Conservation (phyloP, 2,329 filamentous ascomycete species). For the Alternaria incomplexa region DNA sequence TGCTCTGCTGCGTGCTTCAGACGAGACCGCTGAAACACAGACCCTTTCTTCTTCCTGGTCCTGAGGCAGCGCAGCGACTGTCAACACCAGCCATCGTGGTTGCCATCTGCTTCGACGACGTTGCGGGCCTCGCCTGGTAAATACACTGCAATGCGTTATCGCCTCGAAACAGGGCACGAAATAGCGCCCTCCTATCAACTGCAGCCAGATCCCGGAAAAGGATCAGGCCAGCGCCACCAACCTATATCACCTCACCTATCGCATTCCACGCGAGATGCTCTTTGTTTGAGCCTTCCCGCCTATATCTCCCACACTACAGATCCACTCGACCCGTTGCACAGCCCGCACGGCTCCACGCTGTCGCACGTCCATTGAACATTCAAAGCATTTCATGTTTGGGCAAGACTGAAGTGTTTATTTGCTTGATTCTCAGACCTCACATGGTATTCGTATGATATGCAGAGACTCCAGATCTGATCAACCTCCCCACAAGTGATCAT, state of each 20-base stretch:
- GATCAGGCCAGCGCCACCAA: constrained; percentile 8
- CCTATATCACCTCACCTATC: not conserved
- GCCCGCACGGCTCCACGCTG: not conserved
- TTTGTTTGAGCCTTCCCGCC: not conserved
- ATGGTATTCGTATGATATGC: constrained; percentile 45
- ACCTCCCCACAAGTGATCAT: constrained; percentile 42
- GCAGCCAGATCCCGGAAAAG: not conserved
- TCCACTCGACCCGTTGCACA: not conserved
- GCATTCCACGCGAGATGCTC: not conserved
- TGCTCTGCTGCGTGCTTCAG: not conserved
- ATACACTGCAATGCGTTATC: constrained; percentile 1
- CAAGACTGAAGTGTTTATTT: constrained; percentile 26
- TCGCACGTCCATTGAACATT: not conserved
- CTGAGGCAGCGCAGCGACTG: constrained; percentile 2
- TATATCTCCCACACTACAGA: not conserved
- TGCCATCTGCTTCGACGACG: not conserved
- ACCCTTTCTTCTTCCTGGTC: constrained; percentile 7
- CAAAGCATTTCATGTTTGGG: not conserved
- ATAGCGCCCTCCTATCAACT: constrained; percentile 1
- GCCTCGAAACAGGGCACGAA: not conserved
- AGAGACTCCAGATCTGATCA: constrained; percentile 36
- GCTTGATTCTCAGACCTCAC: constrained; percentile 18
- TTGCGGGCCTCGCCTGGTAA: not conserved
- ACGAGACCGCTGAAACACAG: constrained; percentile 10
- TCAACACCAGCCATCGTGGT: not conserved